Evolutionary conservation across 2,329 filamentous ascomycete species (phyloP).

Genomic region (Ascochyta lentis): DNA sequence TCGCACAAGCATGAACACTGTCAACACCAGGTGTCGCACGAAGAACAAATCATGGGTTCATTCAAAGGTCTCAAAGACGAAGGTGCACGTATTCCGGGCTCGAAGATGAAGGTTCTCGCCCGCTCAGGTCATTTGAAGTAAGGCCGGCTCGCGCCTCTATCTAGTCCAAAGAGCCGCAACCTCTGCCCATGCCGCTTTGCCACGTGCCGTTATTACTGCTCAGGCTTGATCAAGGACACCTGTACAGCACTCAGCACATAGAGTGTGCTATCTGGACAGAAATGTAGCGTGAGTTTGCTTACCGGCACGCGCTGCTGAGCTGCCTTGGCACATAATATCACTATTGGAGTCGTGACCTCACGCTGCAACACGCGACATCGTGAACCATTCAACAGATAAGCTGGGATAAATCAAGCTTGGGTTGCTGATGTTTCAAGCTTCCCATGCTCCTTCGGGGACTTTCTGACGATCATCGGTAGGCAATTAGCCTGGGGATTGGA

Average conservation of each 20-base stretch:
- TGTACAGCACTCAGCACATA: too few species aligned
- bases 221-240: background rate
- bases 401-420: slow-evolving; percentile 19
- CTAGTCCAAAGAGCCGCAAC: too few species aligned
- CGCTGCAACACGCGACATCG: slow-evolving; percentile 21
- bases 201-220: background rate
- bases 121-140: too few species aligned
- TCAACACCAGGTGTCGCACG: too few species aligned
- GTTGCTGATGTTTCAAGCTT: background rate
- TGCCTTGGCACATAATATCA: background rate
- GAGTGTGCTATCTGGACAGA: background rate
- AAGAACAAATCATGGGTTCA: too few species aligned
- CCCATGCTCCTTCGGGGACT: background rate
- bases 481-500: slow-evolving; percentile 27
- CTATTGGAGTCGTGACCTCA: slow-evolving; percentile 11
- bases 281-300: background rate
- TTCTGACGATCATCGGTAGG: slow-evolving; percentile 23
- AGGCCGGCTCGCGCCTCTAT: too few species aligned
- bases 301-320: slow-evolving; percentile 3
- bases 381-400: background rate
- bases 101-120: too few species aligned
- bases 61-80: too few species aligned
- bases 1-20: background rate
- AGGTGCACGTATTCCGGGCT: too few species aligned
- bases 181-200: too few species aligned